Percentiles rank a stretch among this genome's conserved stretches.
Conservation (phyloP, 2,329 filamentous ascomycete species). For the Bipolaris gigantea region DNA sequence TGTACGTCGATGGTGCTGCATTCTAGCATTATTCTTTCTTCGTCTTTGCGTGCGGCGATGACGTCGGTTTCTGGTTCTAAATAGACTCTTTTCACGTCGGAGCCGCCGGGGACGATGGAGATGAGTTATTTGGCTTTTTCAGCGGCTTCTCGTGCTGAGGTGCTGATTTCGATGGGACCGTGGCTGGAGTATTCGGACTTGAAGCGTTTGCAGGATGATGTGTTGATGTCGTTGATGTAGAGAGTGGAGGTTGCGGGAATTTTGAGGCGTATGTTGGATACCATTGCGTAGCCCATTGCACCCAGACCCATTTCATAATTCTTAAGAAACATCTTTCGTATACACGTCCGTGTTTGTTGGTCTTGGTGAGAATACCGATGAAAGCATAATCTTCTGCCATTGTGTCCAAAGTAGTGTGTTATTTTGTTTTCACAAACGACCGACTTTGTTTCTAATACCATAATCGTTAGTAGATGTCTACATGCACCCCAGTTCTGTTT, state of each 20-base stretch:
- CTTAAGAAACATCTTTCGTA: background rate
- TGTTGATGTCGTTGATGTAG: slow-evolving; percentile 38
- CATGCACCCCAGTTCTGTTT: background rate
- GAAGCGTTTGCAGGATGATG: slow-evolving; percentile 28
- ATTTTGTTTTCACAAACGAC: background rate
- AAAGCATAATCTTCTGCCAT: slow-evolving; percentile 39
- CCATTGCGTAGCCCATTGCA: slow-evolving; percentile 43
- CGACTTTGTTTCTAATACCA: too few relatives aligned
- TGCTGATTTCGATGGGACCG: slow-evolving; percentile 28
- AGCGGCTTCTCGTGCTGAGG: slow-evolving; percentile 31
- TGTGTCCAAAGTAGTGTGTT: background rate
- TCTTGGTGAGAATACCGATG: slow-evolving; percentile 23
- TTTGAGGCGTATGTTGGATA: slow-evolving; percentile 34
- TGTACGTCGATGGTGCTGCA: slow-evolving; percentile 40
- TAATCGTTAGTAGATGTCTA: background rate
- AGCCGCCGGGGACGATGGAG: slow-evolving; percentile 33
- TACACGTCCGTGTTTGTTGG: background rate
- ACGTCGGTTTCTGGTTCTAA: slow-evolving; percentile 31
- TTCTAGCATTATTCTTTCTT: slow-evolving; percentile 30
- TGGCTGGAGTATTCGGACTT: slow-evolving; percentile 18
- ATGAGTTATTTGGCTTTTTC: slow-evolving; percentile 31
- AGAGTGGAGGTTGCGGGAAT: slow-evolving; percentile 23
- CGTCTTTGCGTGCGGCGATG: slow-evolving; percentile 23
- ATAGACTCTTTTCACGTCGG: slow-evolving; percentile 37
- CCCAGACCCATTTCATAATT: slow-evolving; percentile 28